Conservation (phyloP, 345 rosid species). For the Lumnitzera littorea region DNA sequence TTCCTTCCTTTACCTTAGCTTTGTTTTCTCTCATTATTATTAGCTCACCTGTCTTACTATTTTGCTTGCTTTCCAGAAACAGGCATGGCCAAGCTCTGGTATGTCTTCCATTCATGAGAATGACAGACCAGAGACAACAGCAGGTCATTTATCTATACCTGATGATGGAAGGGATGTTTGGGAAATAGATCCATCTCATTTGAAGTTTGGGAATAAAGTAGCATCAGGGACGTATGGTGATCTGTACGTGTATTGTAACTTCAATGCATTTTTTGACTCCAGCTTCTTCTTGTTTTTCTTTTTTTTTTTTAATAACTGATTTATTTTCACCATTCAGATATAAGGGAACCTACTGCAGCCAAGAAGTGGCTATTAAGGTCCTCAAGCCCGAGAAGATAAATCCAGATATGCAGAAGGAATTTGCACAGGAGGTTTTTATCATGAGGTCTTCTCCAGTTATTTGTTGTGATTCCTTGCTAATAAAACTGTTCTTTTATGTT, state of each 20-base stretch:
- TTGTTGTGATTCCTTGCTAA: not conserved
- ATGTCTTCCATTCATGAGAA: slow-evolving; percentile 19
- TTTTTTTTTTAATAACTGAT: not conserved
- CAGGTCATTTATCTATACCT: slow-evolving; percentile 20
- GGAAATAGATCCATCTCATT: slow-evolving; percentile 47
- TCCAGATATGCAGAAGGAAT: slow-evolving; percentile 31
- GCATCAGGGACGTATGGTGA: slow-evolving; percentile 40
- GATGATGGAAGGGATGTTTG: slow-evolving; percentile 40
- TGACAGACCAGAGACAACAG: slow-evolving; percentile 23
- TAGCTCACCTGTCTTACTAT: slow-evolving; percentile 5
- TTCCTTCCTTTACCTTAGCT: not conserved
- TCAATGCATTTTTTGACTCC: not conserved
- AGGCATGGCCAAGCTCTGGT: slow-evolving; percentile 14
- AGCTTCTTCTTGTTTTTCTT: not conserved
- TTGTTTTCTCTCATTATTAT: slow-evolving; percentile 1
- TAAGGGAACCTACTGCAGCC: slow-evolving; percentile 40
- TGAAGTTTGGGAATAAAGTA: slow-evolving; percentile 37
- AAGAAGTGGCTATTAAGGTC: slow-evolving; percentile 52
- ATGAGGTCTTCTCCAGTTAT: slow-evolving; percentile 32
- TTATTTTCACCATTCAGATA: slow-evolving; percentile 26
- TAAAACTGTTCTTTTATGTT: too few relatives aligned
- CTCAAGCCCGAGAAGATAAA: slow-evolving; percentile 32
- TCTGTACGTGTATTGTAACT: slow-evolving; percentile 27
- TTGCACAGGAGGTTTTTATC: slow-evolving; percentile 47
- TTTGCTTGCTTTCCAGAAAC: slow-evolving; percentile 25